A percentile compares a stretch with the other conserved stretches of the same genome.
Conservation (phyloP, 768 basidiomycete genomes). For the Strobilomyces echinocephalus region DNA sequence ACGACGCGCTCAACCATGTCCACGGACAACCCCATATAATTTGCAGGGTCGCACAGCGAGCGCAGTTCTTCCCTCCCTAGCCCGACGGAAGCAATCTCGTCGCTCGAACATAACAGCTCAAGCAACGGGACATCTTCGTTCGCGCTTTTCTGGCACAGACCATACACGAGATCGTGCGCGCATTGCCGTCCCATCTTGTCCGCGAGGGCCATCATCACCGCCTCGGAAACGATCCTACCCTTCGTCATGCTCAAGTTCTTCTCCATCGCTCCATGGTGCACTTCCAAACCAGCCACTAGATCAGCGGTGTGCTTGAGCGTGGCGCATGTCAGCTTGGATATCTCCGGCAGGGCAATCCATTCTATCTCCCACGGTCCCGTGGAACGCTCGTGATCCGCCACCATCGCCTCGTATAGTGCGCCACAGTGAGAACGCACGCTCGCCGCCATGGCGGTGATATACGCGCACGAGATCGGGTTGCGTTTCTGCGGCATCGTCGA, state of each 20-base stretch:
- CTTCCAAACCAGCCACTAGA: slow-evolving; percentile 37
- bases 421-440: slow-evolving; percentile 38
- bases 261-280: slow-evolving; percentile 37
- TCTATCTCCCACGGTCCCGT: slow-evolving; percentile 51
- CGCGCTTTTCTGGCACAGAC: slow-evolving; percentile 33
- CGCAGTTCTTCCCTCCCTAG: slow-evolving; percentile 26
- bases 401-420: slow-evolving; percentile 43
- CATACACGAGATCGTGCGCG: slow-evolving; percentile 43
- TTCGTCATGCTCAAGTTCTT: slow-evolving; percentile 37
- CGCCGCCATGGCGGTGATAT: slow-evolving; percentile 41
- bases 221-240: slow-evolving; percentile 41
- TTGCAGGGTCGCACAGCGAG: slow-evolving; percentile 34
- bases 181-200: slow-evolving; percentile 40
- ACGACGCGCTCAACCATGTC: slow-evolving; percentile 25
- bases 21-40: slow-evolving; percentile 36
- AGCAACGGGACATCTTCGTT: slow-evolving; percentile 28
- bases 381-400: slow-evolving; percentile 45
- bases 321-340: slow-evolving; percentile 40
- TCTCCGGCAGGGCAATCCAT: slow-evolving; percentile 45
- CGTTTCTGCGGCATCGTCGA: slow-evolving; percentile 50
- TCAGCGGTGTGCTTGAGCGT: slow-evolving; percentile 34
- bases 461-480: slow-evolving; percentile 43
- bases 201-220: slow-evolving; percentile 46
- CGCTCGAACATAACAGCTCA: slow-evolving; percentile 30
- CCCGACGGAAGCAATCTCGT: slow-evolving; percentile 22